phyloP scores from a whole-genome alignment of 176 grass and related monocot genomes.

The Juncus inflexus region DNA sequence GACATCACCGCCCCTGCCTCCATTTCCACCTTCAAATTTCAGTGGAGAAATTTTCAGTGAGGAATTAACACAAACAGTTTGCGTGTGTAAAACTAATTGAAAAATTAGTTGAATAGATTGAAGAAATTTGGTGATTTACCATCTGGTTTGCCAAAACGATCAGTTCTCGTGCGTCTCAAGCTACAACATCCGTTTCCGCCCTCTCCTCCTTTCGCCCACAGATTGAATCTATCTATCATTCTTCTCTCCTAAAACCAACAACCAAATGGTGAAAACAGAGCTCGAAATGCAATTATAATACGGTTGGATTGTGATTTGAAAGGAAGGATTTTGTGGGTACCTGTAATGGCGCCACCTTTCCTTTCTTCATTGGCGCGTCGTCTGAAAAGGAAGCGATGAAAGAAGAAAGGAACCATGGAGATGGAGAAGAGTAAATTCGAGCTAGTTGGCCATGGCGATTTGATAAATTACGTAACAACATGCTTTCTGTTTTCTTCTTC shows the following conservation, averaged over 20 bases:
- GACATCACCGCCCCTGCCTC: conserved; percentile 78
- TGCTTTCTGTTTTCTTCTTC: background rate
- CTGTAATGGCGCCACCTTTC: conserved; percentile 52
- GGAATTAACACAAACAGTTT: conserved; percentile 30
- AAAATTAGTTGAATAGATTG: background rate
- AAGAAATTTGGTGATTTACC: conserved; percentile 27
- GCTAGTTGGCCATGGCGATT: conserved; percentile 24
- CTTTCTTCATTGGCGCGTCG: conserved; percentile 26
- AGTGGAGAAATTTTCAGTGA: conserved; percentile 10
- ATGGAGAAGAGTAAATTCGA: conserved; percentile 7
- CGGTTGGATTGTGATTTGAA: background rate
- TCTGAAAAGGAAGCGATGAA: conserved; percentile 23
- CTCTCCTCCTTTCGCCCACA: conserved; percentile 63
- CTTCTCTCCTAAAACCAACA: conserved; percentile 37
- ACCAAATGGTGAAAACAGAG: background rate
- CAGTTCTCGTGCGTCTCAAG: conserved; percentile 40
- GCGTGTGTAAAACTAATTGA: background rate
- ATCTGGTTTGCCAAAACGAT: conserved; percentile 45
- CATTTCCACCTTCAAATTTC: conserved; percentile 58
- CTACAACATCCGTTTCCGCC: conserved; percentile 59
- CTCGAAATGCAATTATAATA: background rate
- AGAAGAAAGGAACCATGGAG: conserved; percentile 14
- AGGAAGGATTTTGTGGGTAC: conserved; percentile 4
- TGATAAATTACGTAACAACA: conserved; percentile 28
- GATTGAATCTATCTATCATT: conserved; percentile 60